A percentile compares a stretch with the other conserved stretches of the same genome.
Evolutionary conservation across 2,329 filamentous ascomycete genomes (phyloP).

Genomic region (Sporothrix dimorphospora): DNA sequence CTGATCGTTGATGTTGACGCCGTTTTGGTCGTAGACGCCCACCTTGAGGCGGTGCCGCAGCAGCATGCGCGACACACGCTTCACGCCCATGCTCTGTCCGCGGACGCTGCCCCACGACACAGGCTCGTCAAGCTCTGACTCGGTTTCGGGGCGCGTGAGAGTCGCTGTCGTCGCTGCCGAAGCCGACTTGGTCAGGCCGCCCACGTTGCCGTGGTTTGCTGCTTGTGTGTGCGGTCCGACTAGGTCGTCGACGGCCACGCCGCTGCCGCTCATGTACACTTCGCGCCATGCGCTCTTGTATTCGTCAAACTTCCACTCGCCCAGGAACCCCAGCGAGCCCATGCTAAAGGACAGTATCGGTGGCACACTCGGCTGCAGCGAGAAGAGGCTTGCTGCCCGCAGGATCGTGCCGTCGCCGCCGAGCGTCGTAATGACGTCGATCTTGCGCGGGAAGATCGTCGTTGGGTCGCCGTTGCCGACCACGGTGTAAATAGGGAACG

Average conservation of each 20-base stretch:
- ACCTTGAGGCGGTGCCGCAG: constrained; percentile 86
- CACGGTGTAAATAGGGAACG: constrained; percentile 73
- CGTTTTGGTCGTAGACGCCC: constrained; percentile 74
- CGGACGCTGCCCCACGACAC: constrained; percentile 71
- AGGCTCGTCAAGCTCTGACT: constrained; percentile 30
- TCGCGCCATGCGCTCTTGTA: constrained; percentile 91
- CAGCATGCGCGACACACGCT: constrained; percentile 76
- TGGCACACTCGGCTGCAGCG: constrained; percentile 77
- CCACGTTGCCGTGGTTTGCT: constrained; percentile 38
- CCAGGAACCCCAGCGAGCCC: constrained; percentile 92
- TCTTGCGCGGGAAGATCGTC: constrained; percentile 70
- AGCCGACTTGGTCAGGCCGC: constrained; percentile 20
- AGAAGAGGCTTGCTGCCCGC: constrained; percentile 83
- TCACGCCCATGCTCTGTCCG: constrained; percentile 79
- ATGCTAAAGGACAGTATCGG: constrained; percentile 95
- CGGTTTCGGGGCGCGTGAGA: constrained; percentile 31
- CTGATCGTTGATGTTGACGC: constrained; percentile 60
- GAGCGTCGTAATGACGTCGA: constrained; percentile 86
- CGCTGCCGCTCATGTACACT: constrained; percentile 78
- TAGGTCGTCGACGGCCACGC: constrained; percentile 52
- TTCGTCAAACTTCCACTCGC: constrained; percentile 94
- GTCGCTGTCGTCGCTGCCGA: constrained; percentile 19
- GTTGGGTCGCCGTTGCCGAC: constrained; percentile 46
- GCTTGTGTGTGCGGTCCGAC: constrained; percentile 47
- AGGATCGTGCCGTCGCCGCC: constrained; percentile 93